These are phyloP conservation scores for Aspergillus diversus DNA, from an alignment of 495 filamentous ascomycete species.

Conservation along the genomic window DNA sequence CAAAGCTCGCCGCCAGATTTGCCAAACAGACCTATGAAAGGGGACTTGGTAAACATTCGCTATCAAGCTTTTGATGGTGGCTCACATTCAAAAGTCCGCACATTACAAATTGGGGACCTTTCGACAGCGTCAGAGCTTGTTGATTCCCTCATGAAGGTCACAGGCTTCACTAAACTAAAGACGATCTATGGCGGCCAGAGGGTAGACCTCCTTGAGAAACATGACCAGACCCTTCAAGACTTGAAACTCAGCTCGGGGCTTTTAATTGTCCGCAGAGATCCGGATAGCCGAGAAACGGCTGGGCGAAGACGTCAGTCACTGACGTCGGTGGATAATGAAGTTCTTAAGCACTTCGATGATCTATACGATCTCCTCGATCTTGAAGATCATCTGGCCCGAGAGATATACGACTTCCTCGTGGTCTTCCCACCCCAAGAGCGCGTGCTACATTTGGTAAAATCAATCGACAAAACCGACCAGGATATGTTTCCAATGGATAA, in stretches of 20 bases:
- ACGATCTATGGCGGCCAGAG: conserved; percentile 55
- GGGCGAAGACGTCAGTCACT: conserved; percentile 38
- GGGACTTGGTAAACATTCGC: conserved; percentile 65
- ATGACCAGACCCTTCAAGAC: conserved; percentile 41
- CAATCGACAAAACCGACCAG: conserved; percentile 52
- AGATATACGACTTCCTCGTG: conserved; percentile 75
- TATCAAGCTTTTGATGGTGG: conserved; percentile 74
- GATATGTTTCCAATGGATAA: conserved; percentile 69
- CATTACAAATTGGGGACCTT: conserved; percentile 64
- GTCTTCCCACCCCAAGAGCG: conserved; percentile 72
- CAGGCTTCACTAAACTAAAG: conserved; percentile 71
- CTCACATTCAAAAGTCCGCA: conserved; percentile 56
- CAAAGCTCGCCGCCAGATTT: conserved; percentile 41
- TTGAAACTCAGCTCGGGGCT: conserved; percentile 60
- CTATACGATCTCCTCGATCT: conserved; percentile 81
- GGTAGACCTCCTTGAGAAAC: conserved; percentile 48
- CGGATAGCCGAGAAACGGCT: conserved; percentile 40
- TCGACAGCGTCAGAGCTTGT: conserved; percentile 71
- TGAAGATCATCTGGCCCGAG: conserved; percentile 70
- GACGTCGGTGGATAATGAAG: conserved; percentile 67
- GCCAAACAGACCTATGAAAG: conserved; percentile 49
- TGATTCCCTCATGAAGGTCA: conserved; percentile 63
- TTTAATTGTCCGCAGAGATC: conserved; percentile 55
- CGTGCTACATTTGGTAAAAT: conserved; percentile 60
- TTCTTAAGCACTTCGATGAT: conserved; percentile 83